phyloP scores from a whole-genome alignment of 176 grass and related monocot species.

The Melocanna baccifera region DNA sequence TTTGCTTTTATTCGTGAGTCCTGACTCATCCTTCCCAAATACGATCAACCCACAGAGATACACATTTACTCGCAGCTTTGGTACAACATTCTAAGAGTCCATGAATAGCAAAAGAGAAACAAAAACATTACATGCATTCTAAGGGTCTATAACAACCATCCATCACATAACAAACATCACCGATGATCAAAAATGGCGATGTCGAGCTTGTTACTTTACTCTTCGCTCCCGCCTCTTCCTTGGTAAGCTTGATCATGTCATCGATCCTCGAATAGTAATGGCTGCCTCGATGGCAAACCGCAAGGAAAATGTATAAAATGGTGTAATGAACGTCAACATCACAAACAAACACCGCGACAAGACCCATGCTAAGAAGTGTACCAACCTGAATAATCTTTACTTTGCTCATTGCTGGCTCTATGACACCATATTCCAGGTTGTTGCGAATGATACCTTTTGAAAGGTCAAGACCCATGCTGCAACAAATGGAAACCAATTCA shows the following conservation, averaged over 20 bases:
- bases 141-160: not conserved
- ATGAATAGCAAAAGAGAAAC: not conserved
- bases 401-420: constrained; percentile 97
- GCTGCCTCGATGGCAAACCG: constrained; percentile 94
- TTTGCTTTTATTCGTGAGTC: not conserved
- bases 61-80: not conserved
- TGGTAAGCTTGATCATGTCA: constrained; percentile 90
- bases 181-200: not conserved
- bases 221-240: constrained; percentile 69
- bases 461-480: constrained; percentile 92
- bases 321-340: not conserved
- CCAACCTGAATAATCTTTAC: constrained; percentile 80
- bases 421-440: constrained; percentile 87
- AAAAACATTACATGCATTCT: constrained; percentile 8
- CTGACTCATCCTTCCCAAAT: not conserved
- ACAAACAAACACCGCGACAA: not conserved
- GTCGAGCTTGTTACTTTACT: constrained; percentile 26
- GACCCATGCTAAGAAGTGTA: not conserved
- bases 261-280: constrained; percentile 91
- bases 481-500: not conserved
- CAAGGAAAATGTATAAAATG: not conserved
- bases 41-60: not conserved
- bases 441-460: constrained; percentile 69
- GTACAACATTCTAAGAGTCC: constrained; percentile 1
- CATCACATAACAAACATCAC: not conserved